Conservation (phyloP, 2,329 filamentous ascomycete species). For the Aspergillus melleus region DNA sequence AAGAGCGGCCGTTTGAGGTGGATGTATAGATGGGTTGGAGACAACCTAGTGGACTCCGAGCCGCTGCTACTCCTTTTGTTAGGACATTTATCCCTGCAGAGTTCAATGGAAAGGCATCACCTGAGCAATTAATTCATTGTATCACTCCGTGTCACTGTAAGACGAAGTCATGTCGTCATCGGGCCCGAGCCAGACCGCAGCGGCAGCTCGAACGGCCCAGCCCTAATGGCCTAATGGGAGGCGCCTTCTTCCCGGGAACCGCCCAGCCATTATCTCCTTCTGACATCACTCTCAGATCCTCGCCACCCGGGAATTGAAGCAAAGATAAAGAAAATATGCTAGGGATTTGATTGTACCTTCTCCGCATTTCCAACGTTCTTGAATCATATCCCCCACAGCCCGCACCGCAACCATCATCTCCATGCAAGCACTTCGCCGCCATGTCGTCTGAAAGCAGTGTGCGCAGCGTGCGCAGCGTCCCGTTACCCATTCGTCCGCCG, state of each 20-base stretch:
- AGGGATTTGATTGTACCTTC: too few species aligned
- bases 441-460: not conserved
- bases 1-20: slow-evolving; percentile 3
- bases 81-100: not conserved
- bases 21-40: not conserved
- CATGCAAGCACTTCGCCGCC: not conserved
- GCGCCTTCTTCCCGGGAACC: not conserved
- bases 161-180: slow-evolving; percentile 6
- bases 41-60: too few species aligned
- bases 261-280: too few species aligned
- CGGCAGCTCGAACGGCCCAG: not conserved
- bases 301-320: too few species aligned
- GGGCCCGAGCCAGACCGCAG: not conserved
- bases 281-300: too few species aligned
- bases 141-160: too few species aligned
- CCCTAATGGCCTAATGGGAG: not conserved
- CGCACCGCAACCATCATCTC: not conserved
- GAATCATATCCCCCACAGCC: not conserved
- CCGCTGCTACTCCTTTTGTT: too few species aligned
- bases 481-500: not conserved
- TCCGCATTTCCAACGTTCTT: too few species aligned
- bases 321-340: too few species aligned
- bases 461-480: not conserved
- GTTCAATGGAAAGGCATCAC: too few species aligned
- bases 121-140: too few species aligned